Base-by-base conservation (phyloP, 306 rosid genomes). In the Cucumis sativus region DNA sequence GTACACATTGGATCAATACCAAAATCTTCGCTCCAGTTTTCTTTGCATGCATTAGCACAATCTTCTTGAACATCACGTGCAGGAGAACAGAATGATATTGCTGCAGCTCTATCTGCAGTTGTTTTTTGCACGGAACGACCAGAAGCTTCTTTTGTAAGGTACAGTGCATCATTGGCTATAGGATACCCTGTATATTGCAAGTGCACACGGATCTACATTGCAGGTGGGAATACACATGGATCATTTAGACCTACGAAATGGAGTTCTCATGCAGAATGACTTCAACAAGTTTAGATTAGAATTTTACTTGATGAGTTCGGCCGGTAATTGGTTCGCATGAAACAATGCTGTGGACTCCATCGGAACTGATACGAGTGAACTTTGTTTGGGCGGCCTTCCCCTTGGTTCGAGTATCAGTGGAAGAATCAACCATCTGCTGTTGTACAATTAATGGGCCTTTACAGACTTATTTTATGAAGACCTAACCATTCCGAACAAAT, bases 321-420 rank as follows among this genome's bases (percentile, higher is more conserved):
- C 97, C 98, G 30, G 93, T 89, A 80, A 91, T 79, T 16, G 98
- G 98, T 77, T 93, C 90, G 55, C 97, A 93, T 79, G 81, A 81
- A 79, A 93, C 97, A 78, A 89, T 78, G 82, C 97, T 88, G 21
- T 88, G 90, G 77, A 85, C 81, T 61, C 97, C 97, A 69, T 87
- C 77, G 12, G 89, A 78, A 84, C 87, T 74, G 51, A 93, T 83
- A 85, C 92, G 84, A 40, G 87, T 89, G 85, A 91, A 93, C 79
- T 89, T 93, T 28, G 97, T 89, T 78, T 83, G 83, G 75, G 96
- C 91, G 61, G 85, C 45, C 85, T 91, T 91, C 78, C 98, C 98
- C 80, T 86, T 88, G 51, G 81, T 23, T 39, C 86, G 82, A 35
- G 85, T 54, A 73, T 76, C 83, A 64, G 73, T 17, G 57, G 61